These are phyloP conservation scores for Papiliotrema flavescens DNA, from an alignment of 1,284 basidiomycete genomes.

Conservation along the genomic window DNA sequence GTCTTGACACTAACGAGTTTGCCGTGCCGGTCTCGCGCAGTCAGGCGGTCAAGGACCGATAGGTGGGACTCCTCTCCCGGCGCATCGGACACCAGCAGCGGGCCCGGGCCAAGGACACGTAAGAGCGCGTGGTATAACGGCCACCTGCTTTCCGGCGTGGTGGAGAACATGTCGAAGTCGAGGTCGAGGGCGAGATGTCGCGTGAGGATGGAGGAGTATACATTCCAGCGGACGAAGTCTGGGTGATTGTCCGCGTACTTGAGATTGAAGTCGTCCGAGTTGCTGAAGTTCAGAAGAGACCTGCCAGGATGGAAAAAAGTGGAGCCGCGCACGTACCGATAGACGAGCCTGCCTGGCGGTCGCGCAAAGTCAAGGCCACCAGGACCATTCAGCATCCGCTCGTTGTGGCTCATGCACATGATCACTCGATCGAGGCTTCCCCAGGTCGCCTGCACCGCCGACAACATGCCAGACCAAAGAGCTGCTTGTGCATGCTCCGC, in stretches of 20 bases:
- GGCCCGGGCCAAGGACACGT: conserved; percentile 30
- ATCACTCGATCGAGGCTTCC: conserved; percentile 20
- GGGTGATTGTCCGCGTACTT: conserved; percentile 19
- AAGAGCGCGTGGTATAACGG: conserved; percentile 32
- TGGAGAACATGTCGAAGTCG: conserved; percentile 41
- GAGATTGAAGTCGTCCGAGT: conserved; percentile 36
- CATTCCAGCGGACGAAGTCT: conserved; percentile 27
- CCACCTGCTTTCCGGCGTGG: conserved; percentile 8
- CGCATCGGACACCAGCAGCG: conserved; percentile 31
- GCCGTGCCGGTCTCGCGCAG: conserved; percentile 9
- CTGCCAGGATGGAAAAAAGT: too few species aligned
- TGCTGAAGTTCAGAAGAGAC: too few species aligned
- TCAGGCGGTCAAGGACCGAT: conserved; percentile 14
- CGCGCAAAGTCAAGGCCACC: conserved; percentile 19
- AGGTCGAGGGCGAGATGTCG: conserved; percentile 25
- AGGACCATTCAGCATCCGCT: conserved; percentile 24
- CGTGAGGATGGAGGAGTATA: conserved; percentile 25
- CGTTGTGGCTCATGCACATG: conserved; percentile 35
- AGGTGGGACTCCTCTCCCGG: conserved; percentile 16
- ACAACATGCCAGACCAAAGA: conserved; percentile 22
- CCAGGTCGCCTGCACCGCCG: conserved; percentile 17
- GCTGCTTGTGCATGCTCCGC: conserved; percentile 10
- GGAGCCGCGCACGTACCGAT: conserved; percentile 1
- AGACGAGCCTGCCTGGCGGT: conserved; percentile 18
- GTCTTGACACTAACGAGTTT: conserved; percentile 12